Evolutionary conservation across 805 yeast genomes (phyloP).

Genomic region (Ogataea paradorogensis): DNA sequence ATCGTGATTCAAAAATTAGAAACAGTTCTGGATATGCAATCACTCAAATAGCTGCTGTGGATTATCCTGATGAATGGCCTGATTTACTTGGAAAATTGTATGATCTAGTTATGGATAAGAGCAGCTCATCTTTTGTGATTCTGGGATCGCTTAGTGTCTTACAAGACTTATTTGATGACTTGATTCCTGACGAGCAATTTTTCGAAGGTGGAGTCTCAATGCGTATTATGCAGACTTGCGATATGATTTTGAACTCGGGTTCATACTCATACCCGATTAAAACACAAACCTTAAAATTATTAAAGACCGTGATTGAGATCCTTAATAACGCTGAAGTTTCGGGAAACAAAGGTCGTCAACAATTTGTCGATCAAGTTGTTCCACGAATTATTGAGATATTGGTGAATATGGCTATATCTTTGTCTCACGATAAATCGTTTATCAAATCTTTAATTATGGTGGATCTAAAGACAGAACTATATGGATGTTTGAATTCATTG

Average conservation of each 20-base stretch:
- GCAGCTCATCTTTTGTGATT: conserved; percentile 34
- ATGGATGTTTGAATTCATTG: conserved; percentile 26
- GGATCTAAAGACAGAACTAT: conserved; percentile 29
- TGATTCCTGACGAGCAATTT: conserved; percentile 82
- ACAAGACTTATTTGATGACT: conserved; percentile 79
- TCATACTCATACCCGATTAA: conserved; percentile 36
- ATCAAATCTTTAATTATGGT: conserved; percentile 19
- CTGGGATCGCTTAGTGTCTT: conserved; percentile 59
- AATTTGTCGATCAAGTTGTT: conserved; percentile 32
- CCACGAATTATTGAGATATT: conserved; percentile 29
- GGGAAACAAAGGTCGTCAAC: conserved; percentile 36
- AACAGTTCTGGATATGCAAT: conserved; percentile 69
- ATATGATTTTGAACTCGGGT: conserved; percentile 35
- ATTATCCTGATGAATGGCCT: conserved; percentile 97
- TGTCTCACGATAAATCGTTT: conserved; percentile 3
- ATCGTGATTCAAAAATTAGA: conserved; percentile 57
- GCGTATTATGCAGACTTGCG: conserved; percentile 50
- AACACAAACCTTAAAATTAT: conserved; percentile 47
- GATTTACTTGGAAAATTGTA: conserved; percentile 52
- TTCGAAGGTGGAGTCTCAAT: conserved; percentile 70
- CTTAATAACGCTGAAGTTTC: conserved; percentile 50
- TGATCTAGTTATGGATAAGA: conserved; percentile 26
- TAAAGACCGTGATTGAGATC: conserved; percentile 51
- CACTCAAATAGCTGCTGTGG: conserved; percentile 82
- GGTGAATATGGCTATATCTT: conserved; percentile 9